Evolutionary conservation across 352 stramenopile species (phyloP), one percentile per base, ranked within the genome.

Genomic region (Pythium dissotocum): DNA sequence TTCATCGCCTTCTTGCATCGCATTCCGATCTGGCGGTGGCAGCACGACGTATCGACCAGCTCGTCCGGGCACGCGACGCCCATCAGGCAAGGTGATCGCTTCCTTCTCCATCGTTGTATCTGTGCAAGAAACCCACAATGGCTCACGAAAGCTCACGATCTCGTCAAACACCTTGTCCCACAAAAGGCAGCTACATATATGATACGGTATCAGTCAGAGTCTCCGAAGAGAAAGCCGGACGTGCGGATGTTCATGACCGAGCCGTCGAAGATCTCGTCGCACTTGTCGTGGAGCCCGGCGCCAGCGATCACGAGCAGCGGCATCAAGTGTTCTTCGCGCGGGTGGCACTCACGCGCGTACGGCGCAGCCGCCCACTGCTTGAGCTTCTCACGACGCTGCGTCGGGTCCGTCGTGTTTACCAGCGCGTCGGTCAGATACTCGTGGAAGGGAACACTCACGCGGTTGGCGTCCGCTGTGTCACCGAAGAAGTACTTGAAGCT

Each of bases 241-340:
- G 63, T 69, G 52, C 49, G 63, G 24, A 69, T 36, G n/a, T 30
- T 42, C n/a, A 69, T 63, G 18, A 69, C 28, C 10, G 58, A 58
- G 18, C 49, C 44, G 12, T 13, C 21, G 30, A 69, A 69, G 54
- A 69, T 69, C 54, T 69, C 63, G 28, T 69, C 53, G 48, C 63
- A 69, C 26, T 54, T 54, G 38, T 77, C 59, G 52, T 84, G 71
- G 62, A 89, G 79, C 7, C 77, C 79, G 7, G 79, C 77, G 10
- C 77, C 80, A 1, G 80, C 76, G 7, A 76, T 76, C 44, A 89
- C 67, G 12, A 89, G 33, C 38, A 89, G 83, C 44, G 79, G 77
- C 60, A 86, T 83, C 61, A 89, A 81, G 58, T 89, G 77, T 24
- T 89, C 80, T 1, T 76, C 46, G 10, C 73, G 67, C 6, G 78